Evolutionary conservation across 306 rosid genomes (phyloP), one percentile per base, ranked within the genome.

Genomic region (Albizia julibrissin): DNA sequence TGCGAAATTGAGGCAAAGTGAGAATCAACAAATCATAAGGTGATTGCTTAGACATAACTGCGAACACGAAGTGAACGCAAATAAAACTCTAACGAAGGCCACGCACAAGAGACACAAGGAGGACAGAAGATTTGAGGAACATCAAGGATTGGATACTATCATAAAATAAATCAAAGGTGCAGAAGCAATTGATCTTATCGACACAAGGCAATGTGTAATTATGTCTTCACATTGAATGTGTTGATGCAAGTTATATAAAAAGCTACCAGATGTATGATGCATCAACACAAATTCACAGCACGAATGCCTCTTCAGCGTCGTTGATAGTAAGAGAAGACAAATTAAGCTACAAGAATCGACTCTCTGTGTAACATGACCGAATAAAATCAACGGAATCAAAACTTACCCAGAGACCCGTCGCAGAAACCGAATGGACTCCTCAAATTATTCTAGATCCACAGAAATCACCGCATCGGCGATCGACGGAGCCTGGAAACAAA

Each of bases 401-500:
- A 80, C 85, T 75, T 90, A 84, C 89, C 40, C 69, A 72, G 73
- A 54, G 47, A 12, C 40, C 62, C 19, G 10, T 59, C 47, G 58
- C 37, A 39, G 58, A 72, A 82, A 81, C n/a, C 72, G 22, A 11
- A 24, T 13, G 72, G 59, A 8, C 69, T 31, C 67, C 62, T 64
- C 76, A 58, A 50, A 54, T 56, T 62, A 29, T 34, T 44, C 43
- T 47, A 4, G 39, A 69, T 29, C 21, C 19, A 52, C 69, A 84
- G 72, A 68, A 52, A 84, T 37, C 10, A 47, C 46, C 71, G 58
- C 54, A 58, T 9, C 69, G 70, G 78, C 37, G 68, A 65, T 52
- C 75, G 50, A 69, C 64, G 79, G 79, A 75, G 87, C 54, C 61
- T 29, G 29, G 29, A 54, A 79, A 50, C 15, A 47, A 62, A 59